A percentile compares a stretch with the other conserved stretches of the same genome.
phyloP scores from a whole-genome alignment of 805 yeast genomes.

The Myxozyma lipomycoides region DNA sequence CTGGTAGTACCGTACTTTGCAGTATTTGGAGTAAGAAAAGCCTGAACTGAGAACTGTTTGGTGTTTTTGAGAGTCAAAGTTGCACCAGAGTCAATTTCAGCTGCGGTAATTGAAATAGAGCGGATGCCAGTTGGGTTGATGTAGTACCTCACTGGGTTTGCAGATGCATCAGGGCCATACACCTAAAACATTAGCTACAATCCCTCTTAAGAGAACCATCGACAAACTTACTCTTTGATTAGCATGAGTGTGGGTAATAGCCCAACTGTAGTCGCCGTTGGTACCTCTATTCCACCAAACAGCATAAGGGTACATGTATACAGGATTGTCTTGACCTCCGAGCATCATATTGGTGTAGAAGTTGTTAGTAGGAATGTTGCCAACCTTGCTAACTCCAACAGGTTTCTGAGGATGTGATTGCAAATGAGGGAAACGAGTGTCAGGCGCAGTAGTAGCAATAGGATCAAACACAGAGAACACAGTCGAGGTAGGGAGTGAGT shows the following conservation, averaged over 20 bases:
- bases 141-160: constrained; percentile 45
- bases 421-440: constrained; percentile 7
- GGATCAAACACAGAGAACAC: constrained; percentile 16
- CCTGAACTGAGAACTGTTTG: constrained; percentile 28
- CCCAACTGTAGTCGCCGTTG: constrained; percentile 50
- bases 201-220: not conserved
- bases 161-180: constrained; percentile 44
- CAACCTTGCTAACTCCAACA: constrained; percentile 31
- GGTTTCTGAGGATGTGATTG: constrained; percentile 24
- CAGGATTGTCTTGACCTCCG: constrained; percentile 50
- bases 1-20: constrained; percentile 9
- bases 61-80: constrained; percentile 26
- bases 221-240: constrained; percentile 43
- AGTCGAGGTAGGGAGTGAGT: not conserved
- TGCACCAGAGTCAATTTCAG: constrained; percentile 42
- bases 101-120: constrained; percentile 54
- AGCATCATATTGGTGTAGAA: constrained; percentile 65
- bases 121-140: constrained; percentile 55
- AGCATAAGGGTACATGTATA: constrained; percentile 65
- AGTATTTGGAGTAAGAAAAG: constrained; percentile 16
- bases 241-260: constrained; percentile 53
- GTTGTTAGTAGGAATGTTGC: constrained; percentile 65
- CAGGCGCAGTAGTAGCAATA: constrained; percentile 19
- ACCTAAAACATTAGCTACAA: too few species aligned
- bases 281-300: constrained; percentile 50